Base-by-base conservation (phyloP, 768 basidiomycete species). In the Melanogaster broomeanus region DNA sequence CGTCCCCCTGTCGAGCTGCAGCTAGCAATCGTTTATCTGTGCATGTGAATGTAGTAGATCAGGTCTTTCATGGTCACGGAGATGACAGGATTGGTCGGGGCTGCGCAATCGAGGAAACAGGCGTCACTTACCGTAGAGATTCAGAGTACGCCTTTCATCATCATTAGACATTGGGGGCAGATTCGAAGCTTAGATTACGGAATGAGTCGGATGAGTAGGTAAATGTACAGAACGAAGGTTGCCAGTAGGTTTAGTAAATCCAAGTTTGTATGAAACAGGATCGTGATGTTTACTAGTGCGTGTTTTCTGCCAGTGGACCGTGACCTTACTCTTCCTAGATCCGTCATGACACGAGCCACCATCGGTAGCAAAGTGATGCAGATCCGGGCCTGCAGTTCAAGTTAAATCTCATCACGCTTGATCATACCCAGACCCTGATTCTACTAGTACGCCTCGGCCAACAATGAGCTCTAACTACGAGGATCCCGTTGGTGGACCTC, bases 21-120 rank as follows among this genome's bases (percentile, higher is more conserved):
- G 50, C 42, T 4, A 70, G 48, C 12, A 67, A 10, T 5, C 55
- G 61, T 53, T 61, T 64, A 31, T 68, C 66, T 68, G 38, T 19
- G 18, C 27, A 41, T 15, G 5, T 11, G 45, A 49, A 53, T 13
- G 30, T n/a, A n/a, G n/a, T n/a, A n/a, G n/a, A 45, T 33, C 37
- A 48, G 34, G 18, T 12, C n/a, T 25, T 19, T 35, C 24, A 10
- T 12, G 24, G n/a, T 28, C 5, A 39, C 13, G 27, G 31, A 6
- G 28, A 33, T 18, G 16, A 30, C 10, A 15, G 24, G 15, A 21
- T 2, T 25, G 41, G 16, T 28, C 5, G 22, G 8, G 24, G 18
- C n/a, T n/a, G n/a, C n/a, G n/a, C n/a, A n/a, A n/a, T 37, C 43
- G 16, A 33, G 30, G 49, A 31, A n/a, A 6, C 19, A 27, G 10